These are phyloP conservation scores for Colletotrichum theobromicola DNA, from an alignment of 2,329 filamentous ascomycete species.

Conservation along the genomic window DNA sequence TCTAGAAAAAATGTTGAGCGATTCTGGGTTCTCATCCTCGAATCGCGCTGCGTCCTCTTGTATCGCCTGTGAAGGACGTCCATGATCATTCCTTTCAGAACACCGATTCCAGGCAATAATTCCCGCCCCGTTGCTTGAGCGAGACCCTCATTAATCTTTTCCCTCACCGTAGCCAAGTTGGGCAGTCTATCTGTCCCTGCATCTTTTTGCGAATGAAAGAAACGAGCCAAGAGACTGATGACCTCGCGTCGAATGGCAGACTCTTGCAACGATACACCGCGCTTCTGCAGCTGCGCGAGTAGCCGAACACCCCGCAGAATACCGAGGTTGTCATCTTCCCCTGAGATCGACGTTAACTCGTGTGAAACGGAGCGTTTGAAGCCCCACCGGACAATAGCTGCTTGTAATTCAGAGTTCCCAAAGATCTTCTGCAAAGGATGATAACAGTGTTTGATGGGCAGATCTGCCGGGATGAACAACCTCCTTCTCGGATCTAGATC, in stretches of 20 bases:
- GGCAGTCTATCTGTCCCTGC: background rate
- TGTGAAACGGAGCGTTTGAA: slow-evolving; percentile 43
- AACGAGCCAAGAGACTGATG: background rate
- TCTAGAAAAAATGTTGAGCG: slow-evolving; percentile 21
- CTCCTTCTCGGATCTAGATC: background rate
- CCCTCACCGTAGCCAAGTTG: background rate
- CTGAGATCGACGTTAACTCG: background rate
- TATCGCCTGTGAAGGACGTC: background rate
- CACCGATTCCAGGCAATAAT: background rate
- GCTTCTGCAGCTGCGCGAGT: slow-evolving; percentile 37
- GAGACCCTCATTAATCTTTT: background rate
- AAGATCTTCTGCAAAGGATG: slow-evolving; percentile 57
- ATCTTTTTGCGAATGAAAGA: background rate
- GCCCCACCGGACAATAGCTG: slow-evolving; percentile 48
- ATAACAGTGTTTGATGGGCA: slow-evolving; percentile 42
- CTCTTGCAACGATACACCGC: slow-evolving; percentile 38
- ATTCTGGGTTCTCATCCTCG: background rate
- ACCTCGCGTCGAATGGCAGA: slow-evolving; percentile 10
- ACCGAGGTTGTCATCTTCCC: slow-evolving; percentile 30
- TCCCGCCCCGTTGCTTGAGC: background rate
- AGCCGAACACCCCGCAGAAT: slow-evolving; percentile 41
- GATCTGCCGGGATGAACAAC: slow-evolving; percentile 40
- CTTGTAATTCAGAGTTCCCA: slow-evolving; percentile 37
- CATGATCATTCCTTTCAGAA: background rate
- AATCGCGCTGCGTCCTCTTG: background rate